These are phyloP conservation scores for Pseudogymnoascus sp. DNA, from an alignment of 2,329 filamentous ascomycete genomes.

Conservation along the genomic window DNA sequence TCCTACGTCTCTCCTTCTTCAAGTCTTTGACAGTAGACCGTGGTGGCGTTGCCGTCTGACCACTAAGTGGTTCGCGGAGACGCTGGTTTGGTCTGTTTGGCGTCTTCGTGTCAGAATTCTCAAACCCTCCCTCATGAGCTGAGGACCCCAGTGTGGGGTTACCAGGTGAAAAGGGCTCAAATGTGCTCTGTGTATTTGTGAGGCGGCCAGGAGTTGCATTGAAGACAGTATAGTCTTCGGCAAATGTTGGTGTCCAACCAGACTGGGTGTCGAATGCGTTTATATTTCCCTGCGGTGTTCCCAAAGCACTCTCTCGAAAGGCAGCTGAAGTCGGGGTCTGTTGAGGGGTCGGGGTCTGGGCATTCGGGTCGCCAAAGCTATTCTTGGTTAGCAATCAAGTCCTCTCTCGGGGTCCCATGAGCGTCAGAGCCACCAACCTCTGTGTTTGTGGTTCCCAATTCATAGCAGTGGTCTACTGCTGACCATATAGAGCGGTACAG, in stretches of 20 bases:
- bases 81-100: slow-evolving; percentile 34
- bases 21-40: slow-evolving; percentile 50
- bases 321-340: slow-evolving; percentile 49
- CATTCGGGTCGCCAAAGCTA: slow-evolving; percentile 60
- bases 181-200: slow-evolving; percentile 27
- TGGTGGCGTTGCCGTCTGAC: slow-evolving; percentile 55
- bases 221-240: slow-evolving; percentile 61
- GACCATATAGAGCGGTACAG: background rate
- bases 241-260: slow-evolving; percentile 56
- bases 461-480: slow-evolving; percentile 46
- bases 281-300: slow-evolving; percentile 48
- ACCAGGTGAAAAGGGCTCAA: slow-evolving; percentile 40
- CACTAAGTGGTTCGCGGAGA: slow-evolving; percentile 29
- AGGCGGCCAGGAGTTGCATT: slow-evolving; percentile 57
- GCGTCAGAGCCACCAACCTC: slow-evolving; percentile 39
- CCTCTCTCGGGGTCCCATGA: background rate
- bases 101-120: slow-evolving; percentile 43
- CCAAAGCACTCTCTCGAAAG: slow-evolving; percentile 50
- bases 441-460: slow-evolving; percentile 52
- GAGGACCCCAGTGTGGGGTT: slow-evolving; percentile 32
- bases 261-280: slow-evolving; percentile 43
- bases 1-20: slow-evolving; percentile 35
- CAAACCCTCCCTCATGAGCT: slow-evolving; percentile 23
- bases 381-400: slow-evolving; percentile 33
- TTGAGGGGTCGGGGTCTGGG: slow-evolving; percentile 53